Base-by-base conservation (phyloP, 768 basidiomycete genomes). In the Lactarius akahatsu region DNA sequence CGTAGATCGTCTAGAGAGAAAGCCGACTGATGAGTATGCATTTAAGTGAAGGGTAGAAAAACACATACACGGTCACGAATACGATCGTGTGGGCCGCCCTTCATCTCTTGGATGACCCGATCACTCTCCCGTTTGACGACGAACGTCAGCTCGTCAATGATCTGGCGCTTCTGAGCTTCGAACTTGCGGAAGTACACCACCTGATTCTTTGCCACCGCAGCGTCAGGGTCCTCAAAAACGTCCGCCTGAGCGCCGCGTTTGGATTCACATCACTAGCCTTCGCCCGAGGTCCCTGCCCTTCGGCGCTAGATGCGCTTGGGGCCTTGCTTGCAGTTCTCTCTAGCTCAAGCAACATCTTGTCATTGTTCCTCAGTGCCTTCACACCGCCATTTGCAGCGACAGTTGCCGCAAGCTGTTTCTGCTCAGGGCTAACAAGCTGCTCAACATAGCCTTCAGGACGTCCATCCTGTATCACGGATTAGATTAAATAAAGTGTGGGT, bases 321-420 rank as follows among this genome's bases (percentile, higher is more conserved):
- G 20, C 32, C 30, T 71, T 66, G 5, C 45, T 47, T 50, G 70
- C 68, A 7, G 71, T 47, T 30, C 68, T 67, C 30, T 70, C 69
- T 20, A 76, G 65, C 45, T 68, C 63, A 38, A 67, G 52, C 23
- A 73, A 55, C n/a, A 62, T 41, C 28, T 64, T 41, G 61, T 73
- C 67, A 63, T 71, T 59, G 30, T 71, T 65, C 54, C 69, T 59
- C 2, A 73, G 68, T 3, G 26, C 61, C 26, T 69, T 65, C 0
- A 66, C 43, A 11, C 74, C 75, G 10, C 76, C 76, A n/a, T 70
- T 74, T 6, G 62, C 63, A 0, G 59, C 61, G 13, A 77, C 59
- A 2, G 66, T 34, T 1, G 58, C 64, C 4, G 50, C 40, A 2
- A 72, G 38, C 11, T 50, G 40, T 30, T 58, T 64, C 38, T 70